These are phyloP conservation scores for Claviceps capensis DNA, from an alignment of 2,329 filamentous ascomycete genomes.

Conservation along the genomic window DNA sequence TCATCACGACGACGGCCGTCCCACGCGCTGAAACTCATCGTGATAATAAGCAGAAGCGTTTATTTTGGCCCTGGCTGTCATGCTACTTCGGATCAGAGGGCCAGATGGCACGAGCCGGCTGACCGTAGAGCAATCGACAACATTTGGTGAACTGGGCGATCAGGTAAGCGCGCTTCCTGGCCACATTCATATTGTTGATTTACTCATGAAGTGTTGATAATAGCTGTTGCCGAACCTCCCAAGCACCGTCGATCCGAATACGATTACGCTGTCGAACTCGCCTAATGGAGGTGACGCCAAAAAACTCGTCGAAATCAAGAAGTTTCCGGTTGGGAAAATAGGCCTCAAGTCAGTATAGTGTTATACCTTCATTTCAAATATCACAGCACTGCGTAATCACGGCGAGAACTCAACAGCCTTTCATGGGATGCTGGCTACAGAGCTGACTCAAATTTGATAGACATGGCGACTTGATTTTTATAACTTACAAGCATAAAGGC, in stretches of 20 bases:
- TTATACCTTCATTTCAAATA: too few relatives aligned
- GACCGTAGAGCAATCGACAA: slow-evolving; percentile 58
- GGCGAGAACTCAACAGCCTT: not conserved
- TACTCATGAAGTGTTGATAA: not conserved
- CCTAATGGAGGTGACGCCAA: slow-evolving; percentile 46
- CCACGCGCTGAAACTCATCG: not conserved
- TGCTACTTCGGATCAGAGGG: slow-evolving; percentile 78
- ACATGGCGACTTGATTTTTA: slow-evolving; percentile 83
- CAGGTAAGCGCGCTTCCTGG: slow-evolving; percentile 26
- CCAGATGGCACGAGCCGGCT: slow-evolving; percentile 88
- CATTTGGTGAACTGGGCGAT: slow-evolving; percentile 50
- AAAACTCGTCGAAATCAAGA: slow-evolving; percentile 41
- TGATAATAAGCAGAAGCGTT: not conserved
- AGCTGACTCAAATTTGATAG: slow-evolving; percentile 26
- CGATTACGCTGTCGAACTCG: slow-evolving; percentile 48
- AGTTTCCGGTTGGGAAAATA: slow-evolving; percentile 42
- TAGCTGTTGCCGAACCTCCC: slow-evolving; percentile 47
- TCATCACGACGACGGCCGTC: not conserved
- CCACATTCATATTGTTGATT: not conserved
- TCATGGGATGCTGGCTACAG: slow-evolving; percentile 12
- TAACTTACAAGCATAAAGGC: slow-evolving; percentile 58
- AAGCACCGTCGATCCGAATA: slow-evolving; percentile 44
- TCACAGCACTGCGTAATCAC: not conserved
- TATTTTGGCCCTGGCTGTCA: slow-evolving; percentile 24
- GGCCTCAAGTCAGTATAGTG: slow-evolving; percentile 37